A percentile compares a stretch with the other conserved stretches of the same genome.
Evolutionary conservation across 345 rosid species (phyloP).

Genomic region (Rhizophora apiculata): DNA sequence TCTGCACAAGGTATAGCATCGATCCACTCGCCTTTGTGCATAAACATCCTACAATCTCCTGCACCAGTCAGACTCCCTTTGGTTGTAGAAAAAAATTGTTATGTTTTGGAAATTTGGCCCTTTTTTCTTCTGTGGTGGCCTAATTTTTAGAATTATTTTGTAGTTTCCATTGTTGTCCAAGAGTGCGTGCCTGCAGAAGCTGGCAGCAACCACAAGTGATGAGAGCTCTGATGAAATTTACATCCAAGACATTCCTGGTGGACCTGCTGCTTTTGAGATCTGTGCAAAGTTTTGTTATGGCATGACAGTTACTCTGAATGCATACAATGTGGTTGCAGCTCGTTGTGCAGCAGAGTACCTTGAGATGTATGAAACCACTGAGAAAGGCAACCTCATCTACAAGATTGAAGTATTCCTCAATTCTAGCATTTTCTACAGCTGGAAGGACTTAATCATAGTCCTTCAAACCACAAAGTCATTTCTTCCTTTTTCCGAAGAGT

Average conservation of each 20-base stretch:
- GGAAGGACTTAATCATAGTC: slow-evolving; percentile 52
- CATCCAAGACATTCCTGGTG: slow-evolving; percentile 76
- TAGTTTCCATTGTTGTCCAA: slow-evolving; percentile 74
- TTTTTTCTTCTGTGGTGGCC: neutral
- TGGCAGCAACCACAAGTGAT: slow-evolving; percentile 43
- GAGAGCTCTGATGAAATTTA: slow-evolving; percentile 55
- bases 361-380: slow-evolving; percentile 51
- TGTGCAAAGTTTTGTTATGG: slow-evolving; percentile 94
- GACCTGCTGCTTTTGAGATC: slow-evolving; percentile 75
- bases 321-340: slow-evolving; percentile 78
- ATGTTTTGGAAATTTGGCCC: slow-evolving; percentile 1
- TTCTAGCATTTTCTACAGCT: slow-evolving; percentile 44
- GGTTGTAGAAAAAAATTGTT: neutral
- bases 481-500: slow-evolving; percentile 31
- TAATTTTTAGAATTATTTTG: slow-evolving; percentile 14
- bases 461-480: slow-evolving; percentile 44
- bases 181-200: slow-evolving; percentile 61
- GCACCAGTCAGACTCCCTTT: neutral
- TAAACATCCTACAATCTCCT: no score
- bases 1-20: slow-evolving; percentile 61
- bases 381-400: slow-evolving; percentile 50
- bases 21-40: no score
- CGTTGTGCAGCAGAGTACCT: slow-evolving; percentile 75
- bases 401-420: slow-evolving; percentile 55
- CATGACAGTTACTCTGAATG: slow-evolving; percentile 80